Base-by-base conservation (phyloP, 2,329 filamentous ascomycete species). In the Ceratocystis albifundus region DNA sequence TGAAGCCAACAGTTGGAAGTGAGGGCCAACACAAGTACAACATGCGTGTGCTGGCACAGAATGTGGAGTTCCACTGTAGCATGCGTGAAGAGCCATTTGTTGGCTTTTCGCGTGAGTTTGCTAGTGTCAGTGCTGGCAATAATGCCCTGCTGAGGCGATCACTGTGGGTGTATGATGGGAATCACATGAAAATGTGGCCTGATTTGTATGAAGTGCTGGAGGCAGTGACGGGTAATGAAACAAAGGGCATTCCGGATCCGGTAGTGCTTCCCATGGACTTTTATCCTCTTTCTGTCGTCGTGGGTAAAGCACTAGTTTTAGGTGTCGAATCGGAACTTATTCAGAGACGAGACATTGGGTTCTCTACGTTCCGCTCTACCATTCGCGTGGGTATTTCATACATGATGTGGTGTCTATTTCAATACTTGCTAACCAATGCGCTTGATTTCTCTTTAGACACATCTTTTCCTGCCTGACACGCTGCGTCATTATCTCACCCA, bases 1-100 rank as follows among this genome's bases (percentile, higher is more conserved):
- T 99, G 62, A 90, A 95, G 70, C 93, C 94, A 1, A 92, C 90
- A 0, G 80, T 90, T 4, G 92, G 89, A 64, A 88, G 89, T 62
- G 84, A 88, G 55, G 89, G 89, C 4, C 88, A 91, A 71, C 80
- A 96, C 64, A 97, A 96, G 77, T 99, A 99, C 73, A 93, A 97
- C 73, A 99, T 99, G 94, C 88, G 92, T 8, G 88, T 97, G 68
- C 88, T 99, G 73, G 91, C 92, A 12, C 90, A 96, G 72, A 95
- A 96, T 71, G 91, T 97, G 50, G 94, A 99, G 74, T 97, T 94
- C 72, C 96, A 96, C 74, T 87, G 88, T 65, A 85, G 94, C 71
- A 95, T 95, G 85, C 86, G 92, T 69, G 94, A 99, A 72, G 89
- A 95, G 71, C 85, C 84, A 5, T 70, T 76, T 69, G 77, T 71